These are phyloP conservation scores for Russula emetica DNA, from an alignment of 768 basidiomycete genomes.

Conservation along the genomic window DNA sequence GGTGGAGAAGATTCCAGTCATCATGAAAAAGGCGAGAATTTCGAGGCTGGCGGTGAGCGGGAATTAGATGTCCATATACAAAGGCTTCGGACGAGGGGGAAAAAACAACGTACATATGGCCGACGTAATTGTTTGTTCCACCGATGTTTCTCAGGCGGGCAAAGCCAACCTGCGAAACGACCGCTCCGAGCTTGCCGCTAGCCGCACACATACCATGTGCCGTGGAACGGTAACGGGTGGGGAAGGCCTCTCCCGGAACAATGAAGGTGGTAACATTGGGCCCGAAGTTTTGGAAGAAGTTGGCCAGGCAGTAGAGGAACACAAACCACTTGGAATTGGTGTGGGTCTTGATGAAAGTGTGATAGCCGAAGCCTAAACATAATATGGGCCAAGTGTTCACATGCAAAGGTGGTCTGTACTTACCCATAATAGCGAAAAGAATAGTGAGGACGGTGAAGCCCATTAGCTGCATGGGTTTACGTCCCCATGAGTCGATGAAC, in stretches of 20 bases:
- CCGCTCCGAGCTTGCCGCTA: constrained; percentile 77
- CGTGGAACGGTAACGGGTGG: constrained; percentile 83
- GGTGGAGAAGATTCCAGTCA: constrained; percentile 79
- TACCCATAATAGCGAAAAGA: constrained; percentile 68
- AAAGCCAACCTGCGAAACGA: constrained; percentile 77
- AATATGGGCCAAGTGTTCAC: background rate
- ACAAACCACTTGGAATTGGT: constrained; percentile 57
- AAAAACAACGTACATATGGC: constrained; percentile 56
- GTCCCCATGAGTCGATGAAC: constrained; percentile 73
- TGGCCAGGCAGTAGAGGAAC: constrained; percentile 80
- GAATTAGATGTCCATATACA: constrained; percentile 6
- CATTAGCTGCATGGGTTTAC: constrained; percentile 78
- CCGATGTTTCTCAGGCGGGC: constrained; percentile 63
- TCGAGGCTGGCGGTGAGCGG: constrained; percentile 50
- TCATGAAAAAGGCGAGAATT: constrained; percentile 83
- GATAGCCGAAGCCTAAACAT: constrained; percentile 58
- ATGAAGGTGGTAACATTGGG: constrained; percentile 79
- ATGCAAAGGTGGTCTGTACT: constrained; percentile 24
- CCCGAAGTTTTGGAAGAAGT: constrained; percentile 89
- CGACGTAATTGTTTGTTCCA: constrained; percentile 54
- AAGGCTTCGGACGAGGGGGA: background rate
- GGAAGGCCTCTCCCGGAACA: constrained; percentile 79
- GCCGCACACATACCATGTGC: constrained; percentile 83
- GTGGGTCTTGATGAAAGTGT: constrained; percentile 47
- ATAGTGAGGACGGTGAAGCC: constrained; percentile 66